These are phyloP conservation scores for Trapa incisa DNA, from an alignment of 345 rosid genomes.

Conservation along the genomic window DNA sequence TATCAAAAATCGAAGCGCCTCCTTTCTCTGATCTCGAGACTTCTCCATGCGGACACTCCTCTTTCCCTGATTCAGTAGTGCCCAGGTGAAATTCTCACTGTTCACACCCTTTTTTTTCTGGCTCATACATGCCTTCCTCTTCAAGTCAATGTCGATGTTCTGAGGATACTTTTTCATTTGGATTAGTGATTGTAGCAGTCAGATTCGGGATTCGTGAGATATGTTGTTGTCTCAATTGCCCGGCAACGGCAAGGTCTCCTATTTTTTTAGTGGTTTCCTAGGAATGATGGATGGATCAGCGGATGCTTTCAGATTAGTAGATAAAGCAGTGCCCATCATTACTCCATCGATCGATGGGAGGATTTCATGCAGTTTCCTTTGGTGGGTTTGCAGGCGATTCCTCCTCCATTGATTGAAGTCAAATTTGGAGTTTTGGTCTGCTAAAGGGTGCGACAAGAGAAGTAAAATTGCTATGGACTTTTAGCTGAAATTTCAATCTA, in stretches of 20 bases:
- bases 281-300: neutral
- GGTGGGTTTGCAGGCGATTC: neutral
- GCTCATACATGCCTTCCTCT: neutral
- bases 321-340: neutral
- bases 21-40: constrained; percentile 7
- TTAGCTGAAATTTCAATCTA: neutral
- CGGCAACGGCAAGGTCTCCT: neutral
- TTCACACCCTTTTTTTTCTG: neutral
- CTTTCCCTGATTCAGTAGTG: constrained; percentile 4
- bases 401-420: neutral
- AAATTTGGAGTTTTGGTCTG: neutral
- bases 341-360: neutral
- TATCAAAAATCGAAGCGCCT: neutral
- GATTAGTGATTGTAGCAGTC: neutral
- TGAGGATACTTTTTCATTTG: neutral
- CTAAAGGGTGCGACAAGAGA: neutral
- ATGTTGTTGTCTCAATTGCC: neutral
- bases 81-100: constrained; percentile 2
- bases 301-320: neutral
- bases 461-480: neutral
- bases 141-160: neutral
- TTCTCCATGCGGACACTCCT: constrained; percentile 2
- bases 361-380: neutral
- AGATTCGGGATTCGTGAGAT: neutral
- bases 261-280: neutral